Base-by-base conservation (phyloP, 73 alveolate species). In the Diophrys appendiculata region DNA sequence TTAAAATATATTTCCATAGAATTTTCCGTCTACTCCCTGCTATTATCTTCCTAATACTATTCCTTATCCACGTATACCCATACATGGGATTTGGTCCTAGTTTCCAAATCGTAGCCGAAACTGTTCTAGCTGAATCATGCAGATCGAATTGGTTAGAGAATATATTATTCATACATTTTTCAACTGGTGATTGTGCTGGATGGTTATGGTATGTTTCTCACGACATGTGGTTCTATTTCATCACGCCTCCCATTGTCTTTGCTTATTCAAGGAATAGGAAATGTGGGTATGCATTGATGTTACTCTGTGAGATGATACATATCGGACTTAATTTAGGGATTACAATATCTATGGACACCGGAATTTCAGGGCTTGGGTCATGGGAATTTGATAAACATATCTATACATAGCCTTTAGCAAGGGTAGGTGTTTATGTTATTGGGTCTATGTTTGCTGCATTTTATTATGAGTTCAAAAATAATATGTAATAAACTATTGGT, bases 181-280 rank as follows among this genome's bases (percentile, higher is more conserved):
- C 22, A 52, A 88, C 92, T 0, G 13, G 67, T 67, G 82, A 68
- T 5, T 84, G 92, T 70, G 29, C 68, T 64, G 83, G 83, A 0
- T 78, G 88, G 88, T 53, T 70, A 28, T 84, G 92, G 92, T 84
- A 73, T 73, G 2, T 84, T 5, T 78, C 84, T 0, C 67, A 77
- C 52, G 92, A 84, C 78, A 34, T 84, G 80, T 86, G 78, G 52
- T 84, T 84, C 78, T 77, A 33, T 52, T 2, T 68, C 1, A 74
- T 76, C 55, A 60, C 92, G 2, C 88, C 88, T 0, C 55, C 72
- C 0, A 43, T 84, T 5, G 60, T 76, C 68, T 64, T 14, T 31
- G 52, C 73, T 34, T 77, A 78, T 27, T 78, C 68, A 68, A 77
- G 68, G 67, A 84, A 54, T 8, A 69, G 73, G 30, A 35, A 23